Percentiles rank a stretch among this genome's conserved stretches.
phyloP scores from a whole-genome alignment of 176 grass and related monocot genomes.

The Cymbopogon citratus region DNA sequence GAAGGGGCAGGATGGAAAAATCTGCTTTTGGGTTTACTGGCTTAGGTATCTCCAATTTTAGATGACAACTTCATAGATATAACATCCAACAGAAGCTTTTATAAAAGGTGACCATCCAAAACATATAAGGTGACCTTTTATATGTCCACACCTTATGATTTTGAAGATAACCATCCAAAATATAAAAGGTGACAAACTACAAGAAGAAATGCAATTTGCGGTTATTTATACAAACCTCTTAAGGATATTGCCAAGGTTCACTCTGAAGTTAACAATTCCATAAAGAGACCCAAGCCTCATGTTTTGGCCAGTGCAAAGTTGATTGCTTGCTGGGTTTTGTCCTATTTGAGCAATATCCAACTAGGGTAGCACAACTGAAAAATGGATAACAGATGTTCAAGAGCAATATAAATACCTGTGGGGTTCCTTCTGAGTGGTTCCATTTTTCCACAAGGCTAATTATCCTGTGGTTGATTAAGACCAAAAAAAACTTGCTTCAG shows the following conservation, averaged over 20 bases:
- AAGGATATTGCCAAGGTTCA: not conserved
- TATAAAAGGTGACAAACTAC: not conserved
- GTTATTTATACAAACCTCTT: not conserved
- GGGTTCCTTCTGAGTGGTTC: slow-evolving; percentile 71
- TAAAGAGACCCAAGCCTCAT: not conserved
- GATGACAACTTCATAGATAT: too few species aligned
- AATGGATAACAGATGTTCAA: not conserved
- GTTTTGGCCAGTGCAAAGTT: not conserved
- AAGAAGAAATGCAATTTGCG: not conserved
- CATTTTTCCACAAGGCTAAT: slow-evolving; percentile 90
- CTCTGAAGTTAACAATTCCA: not conserved
- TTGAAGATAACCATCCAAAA: not conserved
- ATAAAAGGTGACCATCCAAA: too few species aligned
- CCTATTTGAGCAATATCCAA: not conserved
- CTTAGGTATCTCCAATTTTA: too few species aligned
- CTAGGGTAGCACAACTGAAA: not conserved
- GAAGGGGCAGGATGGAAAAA: not conserved
- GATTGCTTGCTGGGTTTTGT: not conserved
- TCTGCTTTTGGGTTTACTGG: not conserved
- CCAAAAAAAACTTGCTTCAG: not conserved
- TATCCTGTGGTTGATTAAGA: slow-evolving; percentile 49
- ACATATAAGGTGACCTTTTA: too few species aligned
- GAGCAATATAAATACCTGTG: slow-evolving; percentile 44
- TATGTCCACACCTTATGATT: not conserved
- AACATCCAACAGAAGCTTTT: not conserved